These are phyloP conservation scores for Edaphochlamys debaryana DNA, from an alignment of 139 green algal species.

Conservation along the genomic window DNA sequence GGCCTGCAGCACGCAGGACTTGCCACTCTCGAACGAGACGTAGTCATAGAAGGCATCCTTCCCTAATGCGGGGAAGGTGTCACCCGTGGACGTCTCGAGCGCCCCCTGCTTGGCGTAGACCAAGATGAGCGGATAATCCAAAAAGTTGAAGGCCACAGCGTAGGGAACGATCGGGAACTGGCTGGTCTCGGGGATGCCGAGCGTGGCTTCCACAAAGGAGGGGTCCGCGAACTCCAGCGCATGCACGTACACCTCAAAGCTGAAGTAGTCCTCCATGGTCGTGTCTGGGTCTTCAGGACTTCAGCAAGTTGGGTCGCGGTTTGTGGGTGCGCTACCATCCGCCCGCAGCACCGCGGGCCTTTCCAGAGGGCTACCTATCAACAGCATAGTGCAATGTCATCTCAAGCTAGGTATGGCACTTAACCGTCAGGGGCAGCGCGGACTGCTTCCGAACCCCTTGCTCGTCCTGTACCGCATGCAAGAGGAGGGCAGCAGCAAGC, in stretches of 20 bases:
- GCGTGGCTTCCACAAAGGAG: slow-evolving; percentile 12
- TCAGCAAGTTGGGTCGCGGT: too few species aligned
- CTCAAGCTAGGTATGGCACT: too few species aligned
- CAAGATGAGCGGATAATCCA: slow-evolving; percentile 51
- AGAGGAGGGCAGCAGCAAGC: too few species aligned
- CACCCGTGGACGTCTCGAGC: not conserved
- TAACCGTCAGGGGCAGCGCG: too few species aligned
- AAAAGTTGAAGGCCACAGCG: slow-evolving; percentile 45
- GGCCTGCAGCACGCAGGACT: slow-evolving; percentile 37
- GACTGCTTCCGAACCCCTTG: too few species aligned
- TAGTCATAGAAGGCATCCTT: not conserved
- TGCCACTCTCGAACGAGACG: slow-evolving; percentile 37
- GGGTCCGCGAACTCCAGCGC: slow-evolving; percentile 36
- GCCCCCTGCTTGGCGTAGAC: slow-evolving; percentile 33
- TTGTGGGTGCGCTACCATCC: too few species aligned
- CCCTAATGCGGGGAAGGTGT: not conserved
- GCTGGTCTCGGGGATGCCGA: not conserved
- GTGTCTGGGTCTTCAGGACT: not conserved
- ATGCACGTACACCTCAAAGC: slow-evolving; percentile 41
- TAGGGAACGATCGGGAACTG: slow-evolving; percentile 1
- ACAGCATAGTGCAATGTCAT: too few species aligned
- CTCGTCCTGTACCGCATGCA: too few species aligned
- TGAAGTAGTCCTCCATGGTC: slow-evolving; percentile 19
- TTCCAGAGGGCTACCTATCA: too few species aligned
- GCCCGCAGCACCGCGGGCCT: too few species aligned